Conservation (phyloP, 78 protist genomes). For the Dictyostelium purpureum region DNA sequence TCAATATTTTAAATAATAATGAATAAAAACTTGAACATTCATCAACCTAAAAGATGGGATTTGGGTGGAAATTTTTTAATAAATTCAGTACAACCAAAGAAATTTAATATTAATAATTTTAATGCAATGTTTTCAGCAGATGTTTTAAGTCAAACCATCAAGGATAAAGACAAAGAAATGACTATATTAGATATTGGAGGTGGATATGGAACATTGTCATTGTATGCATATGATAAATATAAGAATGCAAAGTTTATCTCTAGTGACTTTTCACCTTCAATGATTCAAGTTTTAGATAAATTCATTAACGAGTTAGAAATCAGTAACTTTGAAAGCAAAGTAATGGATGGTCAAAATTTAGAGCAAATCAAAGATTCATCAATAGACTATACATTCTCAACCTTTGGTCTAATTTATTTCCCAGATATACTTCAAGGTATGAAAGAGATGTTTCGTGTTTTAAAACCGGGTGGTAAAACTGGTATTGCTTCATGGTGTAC, state of each 20-base stretch:
- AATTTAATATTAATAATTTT: too few species aligned
- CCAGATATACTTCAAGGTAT: neutral
- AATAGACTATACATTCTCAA: constrained; percentile 3
- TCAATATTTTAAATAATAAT: too few species aligned
- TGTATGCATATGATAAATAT: neutral
- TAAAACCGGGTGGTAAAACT: neutral
- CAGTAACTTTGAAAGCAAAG: neutral
- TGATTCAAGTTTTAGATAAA: neutral
- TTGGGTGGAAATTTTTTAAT: too few species aligned
- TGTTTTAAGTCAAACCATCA: too few species aligned
- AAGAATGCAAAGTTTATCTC: neutral
- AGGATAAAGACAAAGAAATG: too few species aligned
- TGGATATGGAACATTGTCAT: neutral
- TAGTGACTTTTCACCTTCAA: neutral
- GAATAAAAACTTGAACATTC: too few species aligned
- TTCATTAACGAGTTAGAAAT: too few species aligned
- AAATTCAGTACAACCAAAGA: too few species aligned
- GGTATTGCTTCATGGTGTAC: neutral
- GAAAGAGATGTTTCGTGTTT: neutral
- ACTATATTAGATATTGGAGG: neutral
- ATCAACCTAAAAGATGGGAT: too few species aligned
- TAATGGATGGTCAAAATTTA: constrained; percentile 38
- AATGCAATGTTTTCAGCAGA: too few species aligned
- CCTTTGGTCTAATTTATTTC: constrained; percentile 7
- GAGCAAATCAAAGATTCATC: neutral